A percentile compares a stretch with the other conserved stretches of the same genome.
Evolutionary conservation across 768 basidiomycete genomes (phyloP).

Genomic region (Porphyrellus cyaneotinctus): DNA sequence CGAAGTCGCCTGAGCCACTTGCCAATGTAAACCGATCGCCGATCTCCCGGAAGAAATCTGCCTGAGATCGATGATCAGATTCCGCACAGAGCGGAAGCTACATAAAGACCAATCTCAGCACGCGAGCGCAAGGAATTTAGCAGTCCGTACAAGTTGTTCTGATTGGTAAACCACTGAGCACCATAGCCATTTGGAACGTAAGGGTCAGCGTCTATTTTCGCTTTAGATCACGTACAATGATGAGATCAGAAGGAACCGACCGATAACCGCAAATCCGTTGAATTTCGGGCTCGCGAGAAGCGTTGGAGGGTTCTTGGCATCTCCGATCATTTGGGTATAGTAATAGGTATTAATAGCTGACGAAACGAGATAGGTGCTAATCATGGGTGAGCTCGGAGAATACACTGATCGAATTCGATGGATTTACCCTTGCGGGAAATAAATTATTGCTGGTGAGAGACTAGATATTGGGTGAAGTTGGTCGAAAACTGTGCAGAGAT

Average conservation of each 20-base stretch:
- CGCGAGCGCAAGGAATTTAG: not conserved
- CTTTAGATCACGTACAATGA: not conserved
- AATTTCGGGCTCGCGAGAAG: constrained; percentile 59
- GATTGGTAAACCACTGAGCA: constrained; percentile 24
- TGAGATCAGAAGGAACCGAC: constrained; percentile 31
- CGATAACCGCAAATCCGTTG: constrained; percentile 69
- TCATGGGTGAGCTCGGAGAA: not conserved
- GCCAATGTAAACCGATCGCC: constrained; percentile 80
- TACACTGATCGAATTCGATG: not conserved
- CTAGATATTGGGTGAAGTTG: not conserved
- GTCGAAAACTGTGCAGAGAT: not conserved
- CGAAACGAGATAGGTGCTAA: constrained; percentile 64
- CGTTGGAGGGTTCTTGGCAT: constrained; percentile 63
- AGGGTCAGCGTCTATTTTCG: constrained; percentile 59
- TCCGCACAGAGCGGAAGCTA: constrained; percentile 69
- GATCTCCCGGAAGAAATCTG: constrained; percentile 47
- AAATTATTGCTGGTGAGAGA: constrained; percentile 63
- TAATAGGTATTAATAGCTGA: constrained; percentile 65
- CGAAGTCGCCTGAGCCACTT: constrained; percentile 74
- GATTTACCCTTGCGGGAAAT: constrained; percentile 64
- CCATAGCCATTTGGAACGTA: constrained; percentile 53
- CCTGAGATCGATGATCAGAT: constrained; percentile 68
- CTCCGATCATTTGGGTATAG: constrained; percentile 75
- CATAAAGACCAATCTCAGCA: constrained; percentile 1
- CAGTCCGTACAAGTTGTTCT: constrained; percentile 22